Evolutionary conservation across 2,329 filamentous ascomycete genomes (phyloP).

Genomic region (Penicillium sp.): DNA sequence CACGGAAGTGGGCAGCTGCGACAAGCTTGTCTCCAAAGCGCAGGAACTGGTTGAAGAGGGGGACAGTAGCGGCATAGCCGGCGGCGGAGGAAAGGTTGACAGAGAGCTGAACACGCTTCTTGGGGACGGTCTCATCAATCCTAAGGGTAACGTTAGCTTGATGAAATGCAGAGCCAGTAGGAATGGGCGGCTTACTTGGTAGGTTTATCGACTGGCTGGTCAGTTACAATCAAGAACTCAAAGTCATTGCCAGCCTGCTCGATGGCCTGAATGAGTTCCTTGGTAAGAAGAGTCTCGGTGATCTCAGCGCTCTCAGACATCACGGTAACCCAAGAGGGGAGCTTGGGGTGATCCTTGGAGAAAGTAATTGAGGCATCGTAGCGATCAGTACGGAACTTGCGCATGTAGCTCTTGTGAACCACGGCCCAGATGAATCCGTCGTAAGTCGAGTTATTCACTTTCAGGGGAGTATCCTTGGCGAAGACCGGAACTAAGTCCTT

Average conservation of each 20-base stretch:
- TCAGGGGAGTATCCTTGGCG: constrained; percentile 59
- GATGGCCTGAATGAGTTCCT: constrained; percentile 81
- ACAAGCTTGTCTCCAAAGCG: constrained; percentile 82
- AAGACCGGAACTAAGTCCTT: constrained; percentile 68
- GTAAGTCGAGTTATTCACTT: constrained; percentile 61
- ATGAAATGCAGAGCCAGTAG: background rate
- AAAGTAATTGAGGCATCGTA: constrained; percentile 92
- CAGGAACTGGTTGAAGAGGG: constrained; percentile 79
- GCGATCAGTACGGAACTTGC: constrained; percentile 81
- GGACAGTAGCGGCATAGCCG: constrained; percentile 66
- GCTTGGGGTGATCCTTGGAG: constrained; percentile 88
- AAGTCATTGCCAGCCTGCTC: constrained; percentile 75
- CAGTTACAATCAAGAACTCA: constrained; percentile 84
- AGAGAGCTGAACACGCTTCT: constrained; percentile 83
- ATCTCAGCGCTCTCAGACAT: constrained; percentile 98
- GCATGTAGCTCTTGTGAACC: constrained; percentile 95
- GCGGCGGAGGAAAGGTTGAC: constrained; percentile 60
- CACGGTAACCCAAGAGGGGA: constrained; percentile 84
- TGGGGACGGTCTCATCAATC: constrained; percentile 77
- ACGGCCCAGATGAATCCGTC: constrained; percentile 94
- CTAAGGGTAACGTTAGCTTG: constrained; percentile 44
- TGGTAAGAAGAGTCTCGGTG: constrained; percentile 80
- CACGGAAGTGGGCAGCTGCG: constrained; percentile 76
- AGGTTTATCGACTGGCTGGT: constrained; percentile 87
- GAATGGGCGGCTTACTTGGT: constrained; percentile 63